A percentile compares a stretch with the other conserved stretches of the same genome.
Evolutionary conservation across 768 basidiomycete genomes (phyloP).

Genomic region (Collybia sp.): DNA sequence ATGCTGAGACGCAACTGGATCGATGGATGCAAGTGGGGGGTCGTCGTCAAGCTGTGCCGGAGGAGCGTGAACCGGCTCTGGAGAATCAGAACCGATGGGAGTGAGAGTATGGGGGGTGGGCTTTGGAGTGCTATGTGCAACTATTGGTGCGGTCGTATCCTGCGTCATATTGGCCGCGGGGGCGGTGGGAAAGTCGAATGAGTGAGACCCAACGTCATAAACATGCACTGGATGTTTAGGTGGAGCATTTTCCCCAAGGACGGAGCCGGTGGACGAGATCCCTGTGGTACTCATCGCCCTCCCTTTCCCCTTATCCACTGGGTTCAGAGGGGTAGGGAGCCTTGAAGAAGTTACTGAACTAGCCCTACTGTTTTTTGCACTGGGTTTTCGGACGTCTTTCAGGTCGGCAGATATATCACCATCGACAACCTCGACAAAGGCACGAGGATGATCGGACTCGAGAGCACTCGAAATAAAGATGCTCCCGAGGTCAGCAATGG

Average conservation of each 20-base stretch:
- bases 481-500: conserved; percentile 26
- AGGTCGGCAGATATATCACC: conserved; percentile 23
- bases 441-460: conserved; percentile 44
- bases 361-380: conserved; percentile 17
- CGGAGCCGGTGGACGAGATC: conserved; percentile 32
- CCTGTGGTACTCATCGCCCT: conserved; percentile 30
- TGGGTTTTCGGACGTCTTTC: conserved; percentile 18
- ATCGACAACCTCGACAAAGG: conserved; percentile 55
- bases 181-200: background rate
- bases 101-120: conserved; percentile 11
- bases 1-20: conserved; percentile 17
- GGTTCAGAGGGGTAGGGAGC: conserved; percentile 9
- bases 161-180: no score
- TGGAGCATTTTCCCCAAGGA: conserved; percentile 38
- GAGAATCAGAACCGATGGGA: background rate
- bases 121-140: conserved; percentile 34
- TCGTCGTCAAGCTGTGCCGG: conserved; percentile 24
- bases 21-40: conserved; percentile 47
- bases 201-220: conserved; percentile 27
- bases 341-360: conserved; percentile 23
- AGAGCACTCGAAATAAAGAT: conserved; percentile 28
- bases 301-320: conserved; percentile 46
- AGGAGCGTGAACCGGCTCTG: conserved; percentile 9
- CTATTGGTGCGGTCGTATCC: conserved; percentile 4
- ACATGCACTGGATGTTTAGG: conserved; percentile 63